phyloP scores from a whole-genome alignment of 306 rosid species.

The Datisca glomerata region DNA sequence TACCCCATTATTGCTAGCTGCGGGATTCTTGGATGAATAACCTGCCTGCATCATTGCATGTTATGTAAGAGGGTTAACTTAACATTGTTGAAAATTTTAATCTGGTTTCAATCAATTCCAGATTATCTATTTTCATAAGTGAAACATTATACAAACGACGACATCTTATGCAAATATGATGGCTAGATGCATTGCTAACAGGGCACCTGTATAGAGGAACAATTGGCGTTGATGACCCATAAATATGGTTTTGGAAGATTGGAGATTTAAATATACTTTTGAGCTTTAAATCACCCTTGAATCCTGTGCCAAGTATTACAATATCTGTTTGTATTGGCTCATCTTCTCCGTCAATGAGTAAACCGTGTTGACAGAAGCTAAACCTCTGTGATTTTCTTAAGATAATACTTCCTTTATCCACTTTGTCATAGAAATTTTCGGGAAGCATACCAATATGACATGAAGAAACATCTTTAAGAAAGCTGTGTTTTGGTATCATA shows the following conservation, averaged over 20 bases:
- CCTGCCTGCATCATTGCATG: too few relatives aligned
- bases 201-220: conserved; percentile 40
- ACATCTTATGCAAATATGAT: too few relatives aligned
- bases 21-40: conserved; percentile 28
- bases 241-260: conserved; percentile 16
- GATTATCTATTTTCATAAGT: too few relatives aligned
- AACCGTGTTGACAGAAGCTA: conserved; percentile 32
- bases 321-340: conserved; percentile 25
- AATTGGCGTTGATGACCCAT: conserved; percentile 3
- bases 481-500: conserved; percentile 25
- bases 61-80: too few relatives aligned
- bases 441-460: conserved; percentile 21
- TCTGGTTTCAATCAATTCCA: too few relatives aligned
- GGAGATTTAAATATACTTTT: conserved; percentile 30
- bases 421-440: conserved; percentile 23
- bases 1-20: conserved; percentile 33
- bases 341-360: conserved; percentile 26
- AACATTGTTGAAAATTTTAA: too few relatives aligned
- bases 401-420: conserved; percentile 33
- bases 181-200: too few relatives aligned
- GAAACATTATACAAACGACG: too few relatives aligned
- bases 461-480: conserved; percentile 24
- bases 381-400: conserved; percentile 28
- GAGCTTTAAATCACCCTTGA: conserved; percentile 34
- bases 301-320: conserved; percentile 48